Percentiles rank a stretch among this genome's conserved stretches.
Evolutionary conservation across 2,329 filamentous ascomycete species (phyloP).

Genomic region (Calycina marina): DNA sequence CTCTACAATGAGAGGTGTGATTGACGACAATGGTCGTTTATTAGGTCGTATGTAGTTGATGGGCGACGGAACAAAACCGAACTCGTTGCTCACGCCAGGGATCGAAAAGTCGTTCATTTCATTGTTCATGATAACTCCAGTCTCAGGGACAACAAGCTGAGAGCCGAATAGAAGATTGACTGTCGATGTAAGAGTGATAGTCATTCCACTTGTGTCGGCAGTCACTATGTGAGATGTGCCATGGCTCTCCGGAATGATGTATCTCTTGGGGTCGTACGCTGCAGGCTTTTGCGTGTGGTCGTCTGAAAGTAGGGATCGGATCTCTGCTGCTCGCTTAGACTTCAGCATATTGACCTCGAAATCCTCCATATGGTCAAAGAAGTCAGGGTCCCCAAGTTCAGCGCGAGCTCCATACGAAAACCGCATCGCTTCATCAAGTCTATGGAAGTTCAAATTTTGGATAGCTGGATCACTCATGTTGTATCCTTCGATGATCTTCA

Average conservation of each 20-base stretch:
- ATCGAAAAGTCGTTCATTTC: slow-evolving; percentile 77
- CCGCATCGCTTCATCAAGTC: slow-evolving; percentile 74
- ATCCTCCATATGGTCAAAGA: slow-evolving; percentile 44
- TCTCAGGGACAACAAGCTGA: slow-evolving; percentile 62
- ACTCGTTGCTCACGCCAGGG: slow-evolving; percentile 61
- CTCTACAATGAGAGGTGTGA: slow-evolving; percentile 67
- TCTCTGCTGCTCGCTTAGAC: slow-evolving; percentile 38
- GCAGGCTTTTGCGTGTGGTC: slow-evolving; percentile 53
- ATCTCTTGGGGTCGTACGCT: slow-evolving; percentile 55
- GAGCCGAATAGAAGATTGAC: slow-evolving; percentile 79
- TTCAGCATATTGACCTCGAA: slow-evolving; percentile 58
- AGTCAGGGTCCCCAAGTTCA: slow-evolving; percentile 72
- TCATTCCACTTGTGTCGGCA: slow-evolving; percentile 58
- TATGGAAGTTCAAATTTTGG: slow-evolving; percentile 56
- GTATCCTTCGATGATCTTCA: slow-evolving; percentile 68
- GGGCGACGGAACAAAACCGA: slow-evolving; percentile 68
- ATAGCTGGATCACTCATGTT: slow-evolving; percentile 30
- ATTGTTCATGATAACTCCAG: slow-evolving; percentile 30
- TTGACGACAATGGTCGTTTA: slow-evolving; percentile 74
- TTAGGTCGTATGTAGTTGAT: slow-evolving; percentile 69
- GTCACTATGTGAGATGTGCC: slow-evolving; percentile 63
- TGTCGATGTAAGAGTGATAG: slow-evolving; percentile 72
- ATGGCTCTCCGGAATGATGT: slow-evolving; percentile 54
- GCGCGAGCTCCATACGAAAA: slow-evolving; percentile 73
- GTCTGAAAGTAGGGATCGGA: slow-evolving; percentile 57